Evolutionary conservation across 139 green algal genomes (phyloP), one percentile per base, ranked within the genome.

Genomic region (Closterium sp.): DNA sequence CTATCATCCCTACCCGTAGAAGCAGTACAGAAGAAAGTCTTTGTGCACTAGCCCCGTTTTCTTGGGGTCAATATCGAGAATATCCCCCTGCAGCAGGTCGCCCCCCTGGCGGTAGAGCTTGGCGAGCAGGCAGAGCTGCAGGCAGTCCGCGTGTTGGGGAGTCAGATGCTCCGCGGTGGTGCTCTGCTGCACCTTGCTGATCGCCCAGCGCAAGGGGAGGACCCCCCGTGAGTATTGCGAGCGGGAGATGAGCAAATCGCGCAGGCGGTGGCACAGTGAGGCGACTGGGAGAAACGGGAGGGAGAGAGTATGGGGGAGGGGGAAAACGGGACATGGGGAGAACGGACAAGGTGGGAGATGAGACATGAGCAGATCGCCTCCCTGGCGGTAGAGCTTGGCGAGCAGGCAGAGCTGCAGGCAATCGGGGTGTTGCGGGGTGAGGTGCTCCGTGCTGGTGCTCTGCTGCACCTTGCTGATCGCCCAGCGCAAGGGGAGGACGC

Each of bases 1-100:
- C 2, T 38, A 38, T 34, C 29, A 92, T 21, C 2, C 90, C 27
- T 9, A 92, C 88, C 97, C 97, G 89, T 99, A 99, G 94, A 98
- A 99, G 95, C 96, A 97, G 95, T 99, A 99, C 13, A 99, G 95
- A 87, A 98, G 96, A 1, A 99, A 95, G 94, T 99, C 97, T 5
- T 93, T 96, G 21, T 96, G 94, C 42, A 93, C 97, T 27, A 95
- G 88, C 28, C 70, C 93, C 0, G 97, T 98, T 24, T 87, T 94
- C n/a, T 91, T 70, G 1, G 97, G 97, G 73, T 98, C 96, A 38
- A 98, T 95, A 31, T 97, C 94, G 27, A 95, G 96, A 6, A 98
- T 94, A 31, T 98, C 96, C 5, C 95, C 91, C 2, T 94, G 89
- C 86, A 99, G 88, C 70, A 98, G 42, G 1, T 88, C 34, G 0